These are phyloP conservation scores for Spinacia oleracea DNA, from an alignment of 179 eudicot genomes.

Conservation along the genomic window DNA sequence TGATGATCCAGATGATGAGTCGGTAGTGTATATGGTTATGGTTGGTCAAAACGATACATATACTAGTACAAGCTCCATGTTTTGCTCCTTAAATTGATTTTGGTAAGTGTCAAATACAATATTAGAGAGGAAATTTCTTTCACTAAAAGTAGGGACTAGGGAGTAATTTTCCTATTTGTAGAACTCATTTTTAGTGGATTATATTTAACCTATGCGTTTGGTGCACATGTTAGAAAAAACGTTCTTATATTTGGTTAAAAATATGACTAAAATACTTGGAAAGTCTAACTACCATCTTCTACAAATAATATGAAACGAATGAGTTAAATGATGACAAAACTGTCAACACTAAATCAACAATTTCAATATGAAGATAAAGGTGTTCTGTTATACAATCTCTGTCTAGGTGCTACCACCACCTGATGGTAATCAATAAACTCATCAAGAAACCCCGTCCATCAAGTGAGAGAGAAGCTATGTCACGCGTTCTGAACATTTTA, in stretches of 20 bases:
- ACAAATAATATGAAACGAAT: neutral
- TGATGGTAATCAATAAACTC: neutral
- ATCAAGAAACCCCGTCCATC: neutral
- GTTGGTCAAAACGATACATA: no score
- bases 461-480: neutral
- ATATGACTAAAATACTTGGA: neutral
- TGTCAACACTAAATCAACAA: neutral
- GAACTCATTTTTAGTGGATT: no score
- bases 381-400: neutral
- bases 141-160: no score
- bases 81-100: no score
- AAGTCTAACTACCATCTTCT: neutral
- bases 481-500: neutral
- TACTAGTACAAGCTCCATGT: no score
- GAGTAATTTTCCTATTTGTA: no score
- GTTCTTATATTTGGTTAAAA: neutral
- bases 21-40: no score
- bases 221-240: neutral
- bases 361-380: neutral
- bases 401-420: neutral
- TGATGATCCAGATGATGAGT: no score
- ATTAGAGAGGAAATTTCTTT: no score
- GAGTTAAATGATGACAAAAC: neutral
- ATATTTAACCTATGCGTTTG: no score
- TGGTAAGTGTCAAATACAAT: no score